Evolutionary conservation across 768 basidiomycete genomes (phyloP), one percentile per base, ranked within the genome.

Genomic region (Hirschioporus abietinus): DNA sequence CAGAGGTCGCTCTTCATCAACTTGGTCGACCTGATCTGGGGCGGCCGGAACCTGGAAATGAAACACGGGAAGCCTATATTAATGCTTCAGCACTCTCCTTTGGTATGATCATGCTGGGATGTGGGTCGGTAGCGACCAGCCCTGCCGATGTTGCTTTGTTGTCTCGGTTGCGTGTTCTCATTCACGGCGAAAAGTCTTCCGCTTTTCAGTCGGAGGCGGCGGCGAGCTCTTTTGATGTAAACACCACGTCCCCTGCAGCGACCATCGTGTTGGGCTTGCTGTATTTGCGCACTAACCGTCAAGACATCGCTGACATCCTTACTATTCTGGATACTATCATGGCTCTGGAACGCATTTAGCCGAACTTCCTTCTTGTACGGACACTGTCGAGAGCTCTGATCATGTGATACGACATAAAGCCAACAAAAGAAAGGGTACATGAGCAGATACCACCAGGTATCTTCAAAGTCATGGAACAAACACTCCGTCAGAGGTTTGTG

Each of bases 51-150:
- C 81, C 92, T 58, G 93, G 88, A 72, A 90, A 90, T 69, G 94
- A 96, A 70, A 89, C 95, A 74, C 87, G 93, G 52, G 97, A 99
- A 73, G 89, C 95, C 0, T 99, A 98, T 73, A 91, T 95, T 0
- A 89, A 93, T 69, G 86, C 93, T 1, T 88, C 94, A 1, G 93
- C 93, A 9, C 84, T 97, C 34, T 90, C 93, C 0, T 97, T 97
- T 72, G 97, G 97, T 5, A 92, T 97, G 88, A 90, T 96, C 76
- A 96, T 98, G 91, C 84, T 99, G 18, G 96, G 93, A 6, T 89
- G 88, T 71, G 96, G 97, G 1, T 72, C 75, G 2, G 71, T 71
- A 26, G 82, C 86, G 0, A 81, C 83, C 8, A 88, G 90, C 35
- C 91, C 91, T 1, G 92, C 92, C 0, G 96, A 97, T 70, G 76